Base-by-base conservation (phyloP, 257 asterid genomes). In the Solanum rostratum region DNA sequence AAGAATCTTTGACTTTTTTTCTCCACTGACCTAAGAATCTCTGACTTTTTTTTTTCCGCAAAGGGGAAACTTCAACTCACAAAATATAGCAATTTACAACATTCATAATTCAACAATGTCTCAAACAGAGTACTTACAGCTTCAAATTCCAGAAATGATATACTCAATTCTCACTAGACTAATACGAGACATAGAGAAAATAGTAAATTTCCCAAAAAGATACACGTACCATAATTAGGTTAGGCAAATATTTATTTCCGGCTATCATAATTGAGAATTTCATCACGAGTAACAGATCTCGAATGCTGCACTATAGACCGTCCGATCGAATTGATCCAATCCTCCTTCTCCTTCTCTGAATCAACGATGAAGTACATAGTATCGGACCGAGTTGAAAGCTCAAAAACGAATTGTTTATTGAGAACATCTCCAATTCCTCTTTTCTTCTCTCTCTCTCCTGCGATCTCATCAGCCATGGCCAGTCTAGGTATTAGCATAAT, bases 361-460 rank as follows among this genome's bases (percentile, higher is more conserved):
- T 94, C 99, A 54, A 95, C 98, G 65, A 94, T 91, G 87, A 96
- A 96, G 86, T 91, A 96, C 99, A 94, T 96, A 22, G 97, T 96
- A 59, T 94, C 98, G 41, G 65, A 66, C 30, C 97, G 89, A 14
- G 97, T 93, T 10, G 99, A 96, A 68, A 96, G 69, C 87, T 94
- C 98, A 86, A 94, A 96, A 16, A 97, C 98, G 85, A 91, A 92
- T 82, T 86, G 96, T 70, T 94, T 92, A 84, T 94, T 92, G 3
- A 94, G 89, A 8, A 92, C 95, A 80, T 96, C 99, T 91, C 95
- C 99, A 20, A 98, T 97, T 24, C 99, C 99, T 86, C 95, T 96
- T 33, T 33, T 33, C 0, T 33, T 3, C 4, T 33, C 39, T 33
- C 39, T 33, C 6, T 33, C 4, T 33, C 39, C 39, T 33, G 3